Percentiles rank a stretch among this genome's conserved stretches.
Evolutionary conservation across 2,329 filamentous ascomycete species (phyloP).

Genomic region (Apiospora marii): DNA sequence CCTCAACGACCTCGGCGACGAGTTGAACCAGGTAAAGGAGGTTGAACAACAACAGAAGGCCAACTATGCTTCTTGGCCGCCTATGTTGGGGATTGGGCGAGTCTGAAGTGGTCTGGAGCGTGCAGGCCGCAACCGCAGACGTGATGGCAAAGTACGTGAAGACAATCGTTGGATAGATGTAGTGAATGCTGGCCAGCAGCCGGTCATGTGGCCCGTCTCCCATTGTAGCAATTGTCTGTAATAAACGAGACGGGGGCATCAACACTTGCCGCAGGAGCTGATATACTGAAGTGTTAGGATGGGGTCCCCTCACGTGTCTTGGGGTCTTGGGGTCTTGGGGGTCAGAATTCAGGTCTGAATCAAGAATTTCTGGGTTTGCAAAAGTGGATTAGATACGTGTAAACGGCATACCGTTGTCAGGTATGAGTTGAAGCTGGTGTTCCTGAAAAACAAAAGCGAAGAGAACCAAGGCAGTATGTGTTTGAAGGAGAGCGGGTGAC

Average conservation of each 20-base stretch:
- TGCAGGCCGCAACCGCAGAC: conserved; percentile 59
- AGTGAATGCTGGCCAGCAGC: conserved; percentile 59
- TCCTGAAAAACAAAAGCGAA: background rate
- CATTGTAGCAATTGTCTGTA: background rate
- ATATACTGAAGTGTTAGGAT: background rate
- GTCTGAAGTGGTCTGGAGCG: conserved; percentile 55
- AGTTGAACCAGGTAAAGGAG: conserved; percentile 59
- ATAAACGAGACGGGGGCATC: too few relatives aligned
- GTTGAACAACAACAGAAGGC: conserved; percentile 52
- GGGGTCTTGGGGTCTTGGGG: too few relatives aligned
- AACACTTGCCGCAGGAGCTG: background rate
- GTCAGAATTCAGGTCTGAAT: background rate
- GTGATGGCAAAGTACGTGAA: conserved; percentile 66
- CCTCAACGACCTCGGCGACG: conserved; percentile 47
- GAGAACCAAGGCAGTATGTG: background rate
- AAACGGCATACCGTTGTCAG: conserved; percentile 1
- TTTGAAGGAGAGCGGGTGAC: background rate
- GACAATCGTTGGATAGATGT: conserved; percentile 63
- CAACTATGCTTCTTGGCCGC: conserved; percentile 53
- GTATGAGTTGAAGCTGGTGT: background rate
- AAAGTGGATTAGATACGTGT: conserved; percentile 14
- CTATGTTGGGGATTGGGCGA: conserved; percentile 45
- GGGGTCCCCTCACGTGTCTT: background rate
- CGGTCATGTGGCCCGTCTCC: conserved; percentile 22
- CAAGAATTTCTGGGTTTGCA: background rate